Base-by-base conservation (phyloP, 257 asterid species). In the Marsdenia floribunda region DNA sequence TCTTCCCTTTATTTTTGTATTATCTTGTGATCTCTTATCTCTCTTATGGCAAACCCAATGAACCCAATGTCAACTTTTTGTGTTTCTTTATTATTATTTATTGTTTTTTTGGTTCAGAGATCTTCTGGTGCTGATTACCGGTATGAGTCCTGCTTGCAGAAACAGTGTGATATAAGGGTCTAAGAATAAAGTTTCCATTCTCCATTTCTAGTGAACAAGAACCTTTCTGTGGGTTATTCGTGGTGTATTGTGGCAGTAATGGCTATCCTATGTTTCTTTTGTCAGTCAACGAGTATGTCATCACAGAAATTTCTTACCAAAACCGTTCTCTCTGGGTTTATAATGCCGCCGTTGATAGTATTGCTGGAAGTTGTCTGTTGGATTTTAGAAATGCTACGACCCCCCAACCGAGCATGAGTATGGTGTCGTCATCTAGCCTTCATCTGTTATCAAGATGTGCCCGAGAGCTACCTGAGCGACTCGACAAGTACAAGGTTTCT, bases 121-220 rank as follows among this genome's bases (percentile, higher is more conserved):
- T 84, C 87, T 42, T 80, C 21, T 70, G 82, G 77, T 54, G 83
- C 70, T 73, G 83, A 88, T 81, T 35, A 37, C 4, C 77, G 44
- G 58, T 91, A 84, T 55, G 84, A 79, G 71, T 84, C 82, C 6
- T 91, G 97, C 72, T 68, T 7, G 16, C 78, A 88, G 15, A 68
- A 24, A 15, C 64, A 22, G 9, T 90, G 95, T 46, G 77, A 73
- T 4, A 73, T 4, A 4, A 57, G 53, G 90, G 91, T 71, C 90
- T 85, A 22, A 78, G 3, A 33, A 80, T 91, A 64, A 87, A 83
- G 55, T 91, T 81, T 74, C 97, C 97, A 5, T 91, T 91, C 77
- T 77, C 75, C 40, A 71, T 91, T 49, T 53, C 42, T 53, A 72
- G 55, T 38, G 0, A 0, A 26, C 91, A 87, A 67, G 74, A 86